Conservation (phyloP, 441 rosid species). For the Manihot esculenta region DNA sequence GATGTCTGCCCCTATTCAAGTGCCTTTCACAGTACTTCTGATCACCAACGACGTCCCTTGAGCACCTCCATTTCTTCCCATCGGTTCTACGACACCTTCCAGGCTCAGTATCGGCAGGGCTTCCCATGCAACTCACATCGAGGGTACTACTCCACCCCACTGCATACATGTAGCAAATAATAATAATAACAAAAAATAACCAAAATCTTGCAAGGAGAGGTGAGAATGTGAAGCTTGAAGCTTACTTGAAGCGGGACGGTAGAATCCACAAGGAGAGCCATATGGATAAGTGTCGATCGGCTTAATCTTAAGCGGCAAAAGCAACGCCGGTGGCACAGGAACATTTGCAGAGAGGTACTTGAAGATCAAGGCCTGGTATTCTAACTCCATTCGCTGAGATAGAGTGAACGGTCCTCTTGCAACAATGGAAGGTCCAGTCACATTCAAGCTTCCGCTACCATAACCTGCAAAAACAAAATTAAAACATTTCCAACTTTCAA, state of each 20-base stretch:
- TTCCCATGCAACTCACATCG: conserved; percentile 41
- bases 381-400: conserved; percentile 72
- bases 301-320: conserved; percentile 53
- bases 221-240: background rate
- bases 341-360: conserved; percentile 56
- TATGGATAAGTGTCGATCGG: conserved; percentile 38
- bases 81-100: conserved; percentile 85
- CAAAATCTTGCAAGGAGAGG: too few relatives aligned
- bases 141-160: conserved; percentile 71
- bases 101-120: conserved; percentile 59
- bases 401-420: conserved; percentile 57
- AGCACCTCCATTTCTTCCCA: conserved; percentile 95
- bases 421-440: conserved; percentile 45
- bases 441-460: conserved; percentile 30
- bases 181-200: background rate
- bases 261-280: conserved; percentile 35
- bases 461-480: conserved; percentile 34
- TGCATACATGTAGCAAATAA: conserved; percentile 16
- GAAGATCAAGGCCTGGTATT: conserved; percentile 79
- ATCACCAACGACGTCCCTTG: conserved; percentile 70
- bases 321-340: conserved; percentile 60
- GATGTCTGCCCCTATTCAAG: conserved; percentile 83
- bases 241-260: conserved; percentile 52
- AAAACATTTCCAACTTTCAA: background rate
- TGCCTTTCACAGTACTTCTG: conserved; percentile 87